Evolutionary conservation across 2,329 filamentous ascomycete species (phyloP).

Genomic region (Fusarium paranaense): DNA sequence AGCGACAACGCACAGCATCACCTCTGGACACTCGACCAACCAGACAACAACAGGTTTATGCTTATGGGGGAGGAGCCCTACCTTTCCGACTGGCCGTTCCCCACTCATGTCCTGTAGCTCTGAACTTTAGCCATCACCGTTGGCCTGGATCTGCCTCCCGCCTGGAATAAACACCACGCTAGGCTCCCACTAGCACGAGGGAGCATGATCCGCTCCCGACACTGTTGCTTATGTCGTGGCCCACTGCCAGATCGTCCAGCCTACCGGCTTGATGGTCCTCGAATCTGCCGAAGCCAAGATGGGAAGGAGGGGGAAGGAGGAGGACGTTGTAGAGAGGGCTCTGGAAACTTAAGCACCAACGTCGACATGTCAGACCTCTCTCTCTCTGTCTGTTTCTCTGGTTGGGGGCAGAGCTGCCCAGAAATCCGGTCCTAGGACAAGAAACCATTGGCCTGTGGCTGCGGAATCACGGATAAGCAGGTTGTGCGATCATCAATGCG

Average conservation of each 20-base stretch:
- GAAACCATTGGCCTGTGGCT: not conserved
- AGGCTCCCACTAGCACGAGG: not conserved
- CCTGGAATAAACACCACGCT: not conserved
- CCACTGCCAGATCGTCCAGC: not conserved
- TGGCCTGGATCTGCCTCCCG: not conserved
- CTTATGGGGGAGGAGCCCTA: not conserved
- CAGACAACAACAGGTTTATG: not conserved
- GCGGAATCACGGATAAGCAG: not conserved
- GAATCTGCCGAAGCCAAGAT: not conserved
- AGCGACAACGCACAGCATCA: not conserved
- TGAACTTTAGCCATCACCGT: slow-evolving; percentile 15
- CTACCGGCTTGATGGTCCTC: not conserved
- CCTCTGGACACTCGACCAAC: not conserved
- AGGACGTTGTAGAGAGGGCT: not conserved
- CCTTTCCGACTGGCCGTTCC: slow-evolving; percentile 8
- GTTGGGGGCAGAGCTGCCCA: not conserved
- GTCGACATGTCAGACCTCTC: not conserved
- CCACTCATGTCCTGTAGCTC: not conserved
- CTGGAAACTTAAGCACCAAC: not conserved
- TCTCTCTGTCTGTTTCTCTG: not conserved
- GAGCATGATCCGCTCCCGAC: not conserved
- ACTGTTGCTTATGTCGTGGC: not conserved
- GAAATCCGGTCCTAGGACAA: not conserved
- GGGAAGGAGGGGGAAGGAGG: not conserved
- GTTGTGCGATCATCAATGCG: not conserved